A percentile compares a stretch with the other conserved stretches of the same genome.
These are phyloP conservation scores for Camelina neglecta DNA, from an alignment of 345 rosid genomes.

Conservation along the genomic window DNA sequence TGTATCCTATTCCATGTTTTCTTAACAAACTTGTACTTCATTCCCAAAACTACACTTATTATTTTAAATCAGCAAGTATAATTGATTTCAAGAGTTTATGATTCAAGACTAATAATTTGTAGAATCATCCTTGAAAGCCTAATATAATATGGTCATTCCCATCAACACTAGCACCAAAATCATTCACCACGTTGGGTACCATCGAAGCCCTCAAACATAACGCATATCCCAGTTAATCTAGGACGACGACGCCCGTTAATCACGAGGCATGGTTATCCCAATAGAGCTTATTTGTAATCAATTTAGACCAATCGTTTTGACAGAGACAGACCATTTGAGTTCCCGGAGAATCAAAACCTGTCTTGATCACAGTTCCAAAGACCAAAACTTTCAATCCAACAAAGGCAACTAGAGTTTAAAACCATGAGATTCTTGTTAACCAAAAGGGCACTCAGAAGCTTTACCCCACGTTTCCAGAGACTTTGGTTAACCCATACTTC, in stretches of 20 bases:
- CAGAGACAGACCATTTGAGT: conserved; percentile 7
- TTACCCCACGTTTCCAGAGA: conserved; percentile 20
- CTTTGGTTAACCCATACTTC: not conserved
- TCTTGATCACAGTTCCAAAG: conserved; percentile 18
- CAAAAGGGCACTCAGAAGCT: conserved; percentile 26
- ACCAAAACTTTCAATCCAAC: conserved; percentile 8
- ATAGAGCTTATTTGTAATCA: not conserved
- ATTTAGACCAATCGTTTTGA: not conserved
- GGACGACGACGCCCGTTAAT: not conserved
- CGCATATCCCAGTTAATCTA: too few species aligned
- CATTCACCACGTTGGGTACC: too few species aligned
- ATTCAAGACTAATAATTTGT: too few species aligned
- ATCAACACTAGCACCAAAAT: too few species aligned
- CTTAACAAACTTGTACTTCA: too few species aligned
- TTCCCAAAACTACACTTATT: too few species aligned
- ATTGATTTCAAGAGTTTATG: too few species aligned
- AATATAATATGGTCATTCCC: too few species aligned
- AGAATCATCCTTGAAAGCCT: too few species aligned
- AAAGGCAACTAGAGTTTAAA: not conserved
- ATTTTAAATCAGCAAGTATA: too few species aligned
- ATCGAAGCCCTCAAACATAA: too few species aligned
- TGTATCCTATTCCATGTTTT: too few species aligned
- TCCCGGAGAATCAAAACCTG: not conserved
- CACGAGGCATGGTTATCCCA: not conserved
- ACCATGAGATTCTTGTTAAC: conserved; percentile 35